Evolutionary conservation across 2,329 filamentous ascomycete genomes (phyloP).

Genomic region (Pestalotiopsis sp.): DNA sequence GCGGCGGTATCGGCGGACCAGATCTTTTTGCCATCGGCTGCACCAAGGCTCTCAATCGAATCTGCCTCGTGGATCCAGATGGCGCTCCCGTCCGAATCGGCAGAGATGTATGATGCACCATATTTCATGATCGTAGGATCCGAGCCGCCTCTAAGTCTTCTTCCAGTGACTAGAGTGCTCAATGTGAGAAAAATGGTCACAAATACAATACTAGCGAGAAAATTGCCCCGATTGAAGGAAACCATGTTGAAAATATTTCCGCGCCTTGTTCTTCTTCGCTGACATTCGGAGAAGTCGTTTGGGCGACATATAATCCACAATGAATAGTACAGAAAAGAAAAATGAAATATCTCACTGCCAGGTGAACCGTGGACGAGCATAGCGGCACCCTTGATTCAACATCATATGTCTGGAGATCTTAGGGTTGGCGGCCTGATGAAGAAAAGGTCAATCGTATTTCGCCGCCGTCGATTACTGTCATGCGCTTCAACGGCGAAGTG

Average conservation of each 20-base stretch:
- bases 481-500: no score
- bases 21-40: constrained; percentile 13
- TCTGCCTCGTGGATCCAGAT: constrained; percentile 23
- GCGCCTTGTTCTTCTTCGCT: no score
- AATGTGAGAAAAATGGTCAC: background rate
- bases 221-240: background rate
- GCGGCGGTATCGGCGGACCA: constrained; percentile 18
- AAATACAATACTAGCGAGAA: background rate
- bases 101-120: constrained; percentile 25
- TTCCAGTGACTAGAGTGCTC: background rate
- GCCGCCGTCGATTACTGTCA: no score
- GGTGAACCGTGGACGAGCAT: no score
- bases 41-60: constrained; percentile 21
- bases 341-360: no score
- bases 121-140: constrained; percentile 24
- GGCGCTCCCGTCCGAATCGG: constrained; percentile 21
- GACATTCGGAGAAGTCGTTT: no score
- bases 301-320: no score
- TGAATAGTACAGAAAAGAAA: no score
- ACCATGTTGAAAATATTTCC: background rate
- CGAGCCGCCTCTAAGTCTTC: constrained; percentile 19
- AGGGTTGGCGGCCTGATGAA: no score
- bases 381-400: no score
- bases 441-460: no score
- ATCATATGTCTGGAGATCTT: no score